phyloP scores from a whole-genome alignment of 352 stramenopile species.

The Pythium pyrilobum region DNA sequence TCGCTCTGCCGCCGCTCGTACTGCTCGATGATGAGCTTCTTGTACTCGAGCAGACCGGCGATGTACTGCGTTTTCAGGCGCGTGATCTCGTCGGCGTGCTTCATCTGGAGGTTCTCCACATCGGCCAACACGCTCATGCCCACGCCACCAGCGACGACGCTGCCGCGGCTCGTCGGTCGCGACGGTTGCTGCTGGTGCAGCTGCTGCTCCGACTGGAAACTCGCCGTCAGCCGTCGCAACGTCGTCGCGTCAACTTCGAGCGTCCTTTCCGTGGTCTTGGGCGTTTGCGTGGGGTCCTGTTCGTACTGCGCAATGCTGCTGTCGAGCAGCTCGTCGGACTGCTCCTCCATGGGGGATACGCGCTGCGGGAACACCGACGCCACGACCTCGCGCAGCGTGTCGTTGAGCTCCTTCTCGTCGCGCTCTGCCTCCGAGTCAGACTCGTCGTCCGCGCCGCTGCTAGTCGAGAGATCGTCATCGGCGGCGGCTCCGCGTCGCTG shows the following conservation, averaged over 20 bases:
- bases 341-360: conserved; percentile 12
- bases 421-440: conserved; percentile 29
- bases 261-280: conserved; percentile 2
- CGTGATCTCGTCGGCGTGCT: conserved; percentile 36
- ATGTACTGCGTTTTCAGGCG: conserved; percentile 60
- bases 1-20: conserved; percentile 53
- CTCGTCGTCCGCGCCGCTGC: conserved; percentile 35
- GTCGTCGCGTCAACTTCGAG: conserved; percentile 1
- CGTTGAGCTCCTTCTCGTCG: conserved; percentile 48
- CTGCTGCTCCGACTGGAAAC: neutral
- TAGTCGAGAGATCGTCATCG: conserved; percentile 43
- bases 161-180: neutral
- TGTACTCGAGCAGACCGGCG: conserved; percentile 54
- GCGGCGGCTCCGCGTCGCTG: neutral
- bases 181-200: neutral
- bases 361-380: conserved; percentile 39
- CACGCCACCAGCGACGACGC: neutral
- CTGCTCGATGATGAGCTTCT: conserved; percentile 65
- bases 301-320: conserved; percentile 53
- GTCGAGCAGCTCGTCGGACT: conserved; percentile 35
- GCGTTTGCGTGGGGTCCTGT: conserved; percentile 22
- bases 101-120: conserved; percentile 31
- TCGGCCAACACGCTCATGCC: conserved; percentile 8
- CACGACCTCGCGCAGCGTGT: conserved; percentile 42
- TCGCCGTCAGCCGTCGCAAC: neutral